Base-by-base conservation (phyloP, 805 yeast genomes). In the Kodamaea laetipori region DNA sequence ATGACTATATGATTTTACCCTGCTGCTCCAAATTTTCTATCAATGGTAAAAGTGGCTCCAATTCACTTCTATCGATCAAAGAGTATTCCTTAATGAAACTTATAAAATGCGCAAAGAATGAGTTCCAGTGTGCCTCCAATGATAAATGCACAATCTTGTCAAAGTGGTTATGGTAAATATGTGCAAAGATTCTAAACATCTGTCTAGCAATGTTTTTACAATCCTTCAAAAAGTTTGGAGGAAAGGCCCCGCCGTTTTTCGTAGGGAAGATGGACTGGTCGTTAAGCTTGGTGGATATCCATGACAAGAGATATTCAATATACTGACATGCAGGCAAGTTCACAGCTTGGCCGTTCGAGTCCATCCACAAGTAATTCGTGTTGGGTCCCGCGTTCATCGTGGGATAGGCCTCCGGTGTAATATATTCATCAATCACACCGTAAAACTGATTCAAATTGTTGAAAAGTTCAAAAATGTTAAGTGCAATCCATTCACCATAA, bases 41-140 rank as follows among this genome's bases (percentile, higher is more conserved):
- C 63, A 94, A 70, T 4, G 86, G 82, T 35, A 73, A 64, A 49
- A 94, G 67, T 0, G 99, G 98, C 43, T 74, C 85, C 63, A 90
- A 67, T 51, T 94, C 99, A 43, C 74, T 72, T 41, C 81, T 71
- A 47, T 90, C 98, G 26, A 94, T 73, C 51, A 94, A 75, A 41
- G 80, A 83, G 63, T 88, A 94, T 51, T 90, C 96, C 52, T 84
- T 84, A 10, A 86, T 79, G 58, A 94, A 88, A 41, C 96, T 84
- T 34, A 92, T 78, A 57, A 86, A 94, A 61, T 94, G 99, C 11
- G 96, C 94, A 66, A 95, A 94, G 55, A 90, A 87, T 3, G 98
- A 90, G 64, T 94, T 94, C 96, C 96, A 94, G 62, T 94, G 98
- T 0, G 98, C 97, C 61, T 94, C 99, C 47, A 94, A 65, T 1